Percentiles rank a stretch among this genome's conserved stretches.
phyloP scores from a whole-genome alignment of 768 basidiomycete species.

The Leccinum imitatum region DNA sequence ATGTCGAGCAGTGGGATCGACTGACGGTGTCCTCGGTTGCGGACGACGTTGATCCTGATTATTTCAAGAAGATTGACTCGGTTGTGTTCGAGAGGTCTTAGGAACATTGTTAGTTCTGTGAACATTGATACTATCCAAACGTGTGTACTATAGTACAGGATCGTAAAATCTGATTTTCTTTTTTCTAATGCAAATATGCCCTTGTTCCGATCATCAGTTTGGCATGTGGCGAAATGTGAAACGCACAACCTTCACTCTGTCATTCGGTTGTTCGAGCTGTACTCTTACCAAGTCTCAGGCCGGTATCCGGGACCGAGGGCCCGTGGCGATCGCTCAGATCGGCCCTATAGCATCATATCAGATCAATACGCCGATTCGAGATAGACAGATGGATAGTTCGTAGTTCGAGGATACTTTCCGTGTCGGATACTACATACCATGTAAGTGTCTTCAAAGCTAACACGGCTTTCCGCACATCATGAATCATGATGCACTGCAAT shows the following conservation, averaged over 20 bases:
- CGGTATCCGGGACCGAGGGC: too few species aligned
- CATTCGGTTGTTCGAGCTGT: too few species aligned
- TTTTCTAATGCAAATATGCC: too few species aligned
- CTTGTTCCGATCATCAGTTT: not conserved
- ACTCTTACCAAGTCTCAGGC: not conserved
- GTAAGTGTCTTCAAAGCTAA: too few species aligned
- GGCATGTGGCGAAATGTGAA: not conserved
- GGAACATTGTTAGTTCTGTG: not conserved
- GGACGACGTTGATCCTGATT: slow-evolving; percentile 19
- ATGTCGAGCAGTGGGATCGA: slow-evolving; percentile 14
- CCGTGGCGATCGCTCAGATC: too few species aligned
- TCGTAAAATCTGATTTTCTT: not conserved
- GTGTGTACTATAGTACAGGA: not conserved
- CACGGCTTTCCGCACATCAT: too few species aligned
- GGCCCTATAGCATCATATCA: too few species aligned
- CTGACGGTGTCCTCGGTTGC: slow-evolving; percentile 20
- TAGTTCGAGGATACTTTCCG: too few species aligned
- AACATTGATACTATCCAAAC: not conserved
- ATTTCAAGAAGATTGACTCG: slow-evolving; percentile 8
- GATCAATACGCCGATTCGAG: too few species aligned
- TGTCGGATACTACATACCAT: too few species aligned
- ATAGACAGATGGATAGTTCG: too few species aligned
- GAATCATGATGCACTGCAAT: too few species aligned
- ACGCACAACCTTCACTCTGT: not conserved
- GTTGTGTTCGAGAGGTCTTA: not conserved